Percentiles rank a stretch among this genome's conserved stretches.
Conservation (phyloP, 2,329 filamentous ascomycete genomes). For the Diplodia corticola region DNA sequence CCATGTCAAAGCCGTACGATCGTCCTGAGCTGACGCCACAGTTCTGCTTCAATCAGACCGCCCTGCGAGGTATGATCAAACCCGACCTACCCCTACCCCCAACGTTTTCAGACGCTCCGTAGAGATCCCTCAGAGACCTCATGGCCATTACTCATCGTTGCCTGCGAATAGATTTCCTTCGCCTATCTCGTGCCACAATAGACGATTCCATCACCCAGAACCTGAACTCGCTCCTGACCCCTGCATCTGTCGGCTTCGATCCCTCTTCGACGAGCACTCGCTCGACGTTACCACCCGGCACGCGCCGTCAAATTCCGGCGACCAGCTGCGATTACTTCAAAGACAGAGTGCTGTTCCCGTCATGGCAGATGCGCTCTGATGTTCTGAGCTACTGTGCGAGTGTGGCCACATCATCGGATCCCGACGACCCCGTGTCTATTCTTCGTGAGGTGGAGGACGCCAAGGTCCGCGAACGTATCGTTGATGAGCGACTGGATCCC, state of each 20-base stretch:
- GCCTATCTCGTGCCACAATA: conserved; percentile 77
- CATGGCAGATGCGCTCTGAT: conserved; percentile 81
- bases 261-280: conserved; percentile 72
- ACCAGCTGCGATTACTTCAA: conserved; percentile 71
- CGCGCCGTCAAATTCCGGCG: conserved; percentile 57
- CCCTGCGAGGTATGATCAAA: conserved; percentile 46
- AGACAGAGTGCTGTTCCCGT: conserved; percentile 76
- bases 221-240: conserved; percentile 83
- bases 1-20: conserved; percentile 46
- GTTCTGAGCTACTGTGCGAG: conserved; percentile 86
- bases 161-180: conserved; percentile 72
- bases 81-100: neutral
- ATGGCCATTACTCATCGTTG: conserved; percentile 18
- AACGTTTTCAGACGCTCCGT: neutral
- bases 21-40: conserved; percentile 47
- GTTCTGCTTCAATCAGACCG: conserved; percentile 55
- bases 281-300: conserved; percentile 51
- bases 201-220: conserved; percentile 95
- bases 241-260: conserved; percentile 72
- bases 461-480: conserved; percentile 68
- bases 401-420: conserved; percentile 84
- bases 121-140: neutral
- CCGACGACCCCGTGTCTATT: conserved; percentile 76
- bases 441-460: conserved; percentile 69
- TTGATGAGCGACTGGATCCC: conserved; percentile 88